Evolutionary conservation across 2,329 filamentous ascomycete genomes (phyloP).

Genomic region (Diaporthe ilicicola): DNA sequence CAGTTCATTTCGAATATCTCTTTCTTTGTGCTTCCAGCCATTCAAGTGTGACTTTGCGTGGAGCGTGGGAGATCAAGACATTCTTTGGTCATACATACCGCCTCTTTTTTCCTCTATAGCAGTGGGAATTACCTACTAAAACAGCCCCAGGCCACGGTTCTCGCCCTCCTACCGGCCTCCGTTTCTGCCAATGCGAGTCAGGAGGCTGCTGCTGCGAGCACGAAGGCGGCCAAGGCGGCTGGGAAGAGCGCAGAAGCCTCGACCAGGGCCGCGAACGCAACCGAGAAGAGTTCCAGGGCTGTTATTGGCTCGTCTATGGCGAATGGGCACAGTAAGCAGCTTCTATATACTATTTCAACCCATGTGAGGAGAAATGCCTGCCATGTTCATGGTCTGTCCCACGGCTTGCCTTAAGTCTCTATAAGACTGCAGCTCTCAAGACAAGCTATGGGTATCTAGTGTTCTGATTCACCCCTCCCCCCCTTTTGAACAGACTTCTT

Average conservation of each 20-base stretch:
- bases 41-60: background rate
- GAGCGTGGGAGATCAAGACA: background rate
- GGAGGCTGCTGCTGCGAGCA: constrained; percentile 21
- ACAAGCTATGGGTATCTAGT: too few species aligned
- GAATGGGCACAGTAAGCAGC: constrained; percentile 22
- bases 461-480: too few species aligned
- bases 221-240: constrained; percentile 18
- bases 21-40: background rate
- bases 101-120: background rate
- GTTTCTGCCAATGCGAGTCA: constrained; percentile 23
- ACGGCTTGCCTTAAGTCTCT: too few species aligned
- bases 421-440: too few species aligned
- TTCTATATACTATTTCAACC: too few species aligned
- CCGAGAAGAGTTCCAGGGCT: constrained; percentile 23
- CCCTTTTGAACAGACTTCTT: too few species aligned
- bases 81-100: background rate
- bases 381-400: too few species aligned
- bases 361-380: too few species aligned
- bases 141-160: constrained; percentile 2
- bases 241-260: constrained; percentile 21
- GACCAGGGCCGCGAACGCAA: constrained; percentile 11
- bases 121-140: background rate
- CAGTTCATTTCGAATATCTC: background rate
- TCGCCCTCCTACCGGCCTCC: constrained; percentile 16
- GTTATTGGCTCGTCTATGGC: constrained; percentile 22